Evolutionary conservation across 345 rosid species (phyloP), one percentile per base, ranked within the genome.

Genomic region (Lumnitzera littorea): DNA sequence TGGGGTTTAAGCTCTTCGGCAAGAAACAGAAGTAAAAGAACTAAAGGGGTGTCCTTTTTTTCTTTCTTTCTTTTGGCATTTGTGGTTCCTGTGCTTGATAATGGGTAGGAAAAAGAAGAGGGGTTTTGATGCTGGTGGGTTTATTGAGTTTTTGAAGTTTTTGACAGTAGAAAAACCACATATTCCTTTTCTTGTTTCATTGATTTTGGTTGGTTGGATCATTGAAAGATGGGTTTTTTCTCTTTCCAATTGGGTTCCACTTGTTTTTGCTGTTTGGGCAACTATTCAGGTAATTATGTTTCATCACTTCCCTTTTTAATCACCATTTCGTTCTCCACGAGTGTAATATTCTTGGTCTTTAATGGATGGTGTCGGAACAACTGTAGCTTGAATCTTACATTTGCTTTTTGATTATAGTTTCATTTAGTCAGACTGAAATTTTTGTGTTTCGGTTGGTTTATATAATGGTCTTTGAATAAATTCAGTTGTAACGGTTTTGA

Each of bases 161-260:
- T 58, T 87, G n/a, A 66, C 68, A 50, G 75, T 53, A 56, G 91
- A 86, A 76, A 89, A 80, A 69, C 90, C 86, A 67, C 77, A 80
- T 14, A 53, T 89, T 24, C 73, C 82, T 5, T 65, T 85, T 43
- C 58, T 89, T 57, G 72, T 94, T 63, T 86, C 91, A 36, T 66
- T 87, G 66, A 47, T 89, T 55, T 56, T 90, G 65, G 62, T 80
- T 59, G 72, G 82, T 43, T 89, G 99, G 99, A 77, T 62, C 29
- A 57, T 94, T 46, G 99, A 94, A 85, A 85, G 83, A 81, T 89
- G 97, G 97, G 52, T 89, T 66, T 84, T 89, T 74, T 66, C 87
- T 74, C 72, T 94, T 72, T 94, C 96, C 70, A 85, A 81, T 48
- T 94, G 97, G 99, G 85, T 94, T 70, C 97, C 90, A 62, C 84